Conservation (phyloP, 768 basidiomycete species). For the Daedaleopsis nitida region DNA sequence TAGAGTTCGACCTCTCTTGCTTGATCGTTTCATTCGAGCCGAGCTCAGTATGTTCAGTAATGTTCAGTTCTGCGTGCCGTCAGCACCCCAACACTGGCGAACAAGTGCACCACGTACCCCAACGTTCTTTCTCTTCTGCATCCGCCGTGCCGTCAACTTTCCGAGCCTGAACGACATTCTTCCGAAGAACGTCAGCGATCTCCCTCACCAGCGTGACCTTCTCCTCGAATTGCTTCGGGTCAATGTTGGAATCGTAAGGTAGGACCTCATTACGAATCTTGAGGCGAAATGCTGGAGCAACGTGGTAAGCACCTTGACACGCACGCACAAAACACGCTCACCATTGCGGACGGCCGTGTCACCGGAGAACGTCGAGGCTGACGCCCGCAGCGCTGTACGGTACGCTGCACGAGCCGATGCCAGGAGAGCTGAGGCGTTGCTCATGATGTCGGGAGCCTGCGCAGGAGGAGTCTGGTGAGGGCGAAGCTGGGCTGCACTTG, state of each 20-base stretch:
- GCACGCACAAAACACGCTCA: conserved; percentile 20
- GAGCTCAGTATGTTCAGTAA: conserved; percentile 83
- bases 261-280: conserved; percentile 68
- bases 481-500: conserved; percentile 1
- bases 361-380: conserved; percentile 67
- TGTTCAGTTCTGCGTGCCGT: conserved; percentile 57
- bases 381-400: conserved; percentile 67
- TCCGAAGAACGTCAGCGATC: conserved; percentile 70
- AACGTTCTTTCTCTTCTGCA: conserved; percentile 46
- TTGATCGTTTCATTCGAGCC: conserved; percentile 85
- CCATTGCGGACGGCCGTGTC: conserved; percentile 32
- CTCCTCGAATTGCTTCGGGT: conserved; percentile 51
- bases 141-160: conserved; percentile 41
- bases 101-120: conserved; percentile 47
- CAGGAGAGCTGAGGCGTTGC: conserved; percentile 40
- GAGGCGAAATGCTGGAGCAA: conserved; percentile 60
- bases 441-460: conserved; percentile 21
- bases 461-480: neutral
- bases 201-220: conserved; percentile 66
- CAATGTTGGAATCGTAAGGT: conserved; percentile 41
- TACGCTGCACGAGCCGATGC: conserved; percentile 77
- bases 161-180: conserved; percentile 84
- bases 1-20: conserved; percentile 52
- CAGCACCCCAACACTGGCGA: neutral
- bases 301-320: conserved; percentile 13